phyloP scores from a whole-genome alignment of 2,329 filamentous ascomycete genomes.

The Rhinocladiella similis region DNA sequence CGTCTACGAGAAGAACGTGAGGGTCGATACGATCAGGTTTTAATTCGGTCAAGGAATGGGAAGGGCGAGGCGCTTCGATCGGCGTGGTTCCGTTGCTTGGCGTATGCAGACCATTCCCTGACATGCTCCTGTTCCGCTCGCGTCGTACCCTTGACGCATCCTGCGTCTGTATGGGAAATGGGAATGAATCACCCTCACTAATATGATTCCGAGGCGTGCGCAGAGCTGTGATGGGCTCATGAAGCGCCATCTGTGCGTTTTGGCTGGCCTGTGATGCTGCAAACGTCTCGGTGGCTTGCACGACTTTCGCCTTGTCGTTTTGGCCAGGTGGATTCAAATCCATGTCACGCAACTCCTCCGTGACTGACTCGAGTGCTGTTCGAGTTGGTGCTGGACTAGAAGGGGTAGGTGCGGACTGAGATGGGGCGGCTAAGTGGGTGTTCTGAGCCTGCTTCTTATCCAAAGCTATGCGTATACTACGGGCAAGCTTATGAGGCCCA shows the following conservation, averaged over 20 bases:
- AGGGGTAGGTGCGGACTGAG: neutral
- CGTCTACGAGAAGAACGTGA: conserved; percentile 41
- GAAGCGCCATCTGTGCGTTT: conserved; percentile 22
- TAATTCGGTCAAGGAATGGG: neutral
- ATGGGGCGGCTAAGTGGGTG: neutral
- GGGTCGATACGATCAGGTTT: neutral
- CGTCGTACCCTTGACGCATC: conserved; percentile 11
- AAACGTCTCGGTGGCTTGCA: conserved; percentile 24
- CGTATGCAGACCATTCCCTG: neutral
- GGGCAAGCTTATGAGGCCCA: conserved; percentile 21
- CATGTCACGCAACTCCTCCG: conserved; percentile 12
- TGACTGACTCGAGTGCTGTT: conserved; percentile 1
- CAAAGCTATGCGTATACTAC: conserved; percentile 13
- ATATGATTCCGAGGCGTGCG: conserved; percentile 11
- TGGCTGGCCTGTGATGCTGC: conserved; percentile 18
- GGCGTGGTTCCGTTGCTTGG: conserved; percentile 7
- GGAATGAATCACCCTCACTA: conserved; percentile 14
- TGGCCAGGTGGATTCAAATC: conserved; percentile 17
- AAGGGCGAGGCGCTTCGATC: neutral
- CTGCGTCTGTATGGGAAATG: conserved; percentile 13
- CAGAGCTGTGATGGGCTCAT: conserved; percentile 16
- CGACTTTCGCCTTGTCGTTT: conserved; percentile 8
- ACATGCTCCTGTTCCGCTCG: conserved; percentile 8
- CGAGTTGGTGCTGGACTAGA: neutral
- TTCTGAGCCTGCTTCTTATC: conserved; percentile 12